phyloP scores from a whole-genome alignment of 306 rosid species.

The Hylodesmum podocarpum region DNA sequence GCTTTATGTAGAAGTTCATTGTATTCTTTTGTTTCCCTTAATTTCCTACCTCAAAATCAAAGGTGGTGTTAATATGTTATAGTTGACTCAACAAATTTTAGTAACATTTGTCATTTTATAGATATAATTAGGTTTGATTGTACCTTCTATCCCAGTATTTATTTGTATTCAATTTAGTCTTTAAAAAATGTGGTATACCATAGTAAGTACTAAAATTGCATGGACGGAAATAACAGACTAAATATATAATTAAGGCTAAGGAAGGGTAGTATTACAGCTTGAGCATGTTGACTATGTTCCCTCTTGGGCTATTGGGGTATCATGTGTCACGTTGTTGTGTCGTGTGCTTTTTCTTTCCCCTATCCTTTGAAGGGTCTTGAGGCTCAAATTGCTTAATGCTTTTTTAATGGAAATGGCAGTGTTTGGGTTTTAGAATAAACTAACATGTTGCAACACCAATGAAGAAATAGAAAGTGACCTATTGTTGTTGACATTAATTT shows the following conservation, averaged over 20 bases:
- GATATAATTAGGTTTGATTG: neutral
- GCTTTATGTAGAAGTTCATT: neutral
- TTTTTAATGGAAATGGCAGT: neutral
- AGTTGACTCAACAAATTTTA: neutral
- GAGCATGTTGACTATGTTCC: neutral
- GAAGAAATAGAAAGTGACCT: neutral
- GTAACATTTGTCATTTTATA: conserved; percentile 16
- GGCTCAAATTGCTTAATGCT: neutral
- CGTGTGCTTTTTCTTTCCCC: neutral
- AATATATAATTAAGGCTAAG: too few relatives aligned
- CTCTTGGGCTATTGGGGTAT: neutral
- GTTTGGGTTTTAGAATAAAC: conserved; percentile 4
- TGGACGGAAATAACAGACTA: too few relatives aligned
- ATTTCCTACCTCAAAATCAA: neutral
- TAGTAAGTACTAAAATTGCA: too few relatives aligned
- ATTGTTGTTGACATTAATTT: neutral
- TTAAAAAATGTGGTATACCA: too few relatives aligned
- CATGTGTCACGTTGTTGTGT: neutral
- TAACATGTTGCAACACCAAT: neutral
- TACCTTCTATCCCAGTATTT: too few relatives aligned
- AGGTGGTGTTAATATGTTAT: neutral
- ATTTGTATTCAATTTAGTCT: too few relatives aligned
- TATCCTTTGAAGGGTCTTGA: neutral
- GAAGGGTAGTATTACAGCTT: neutral
- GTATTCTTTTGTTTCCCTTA: neutral